Evolutionary conservation across 495 filamentous ascomycete genomes (phyloP).

Genomic region (Pseudevernia furfuracea): DNA sequence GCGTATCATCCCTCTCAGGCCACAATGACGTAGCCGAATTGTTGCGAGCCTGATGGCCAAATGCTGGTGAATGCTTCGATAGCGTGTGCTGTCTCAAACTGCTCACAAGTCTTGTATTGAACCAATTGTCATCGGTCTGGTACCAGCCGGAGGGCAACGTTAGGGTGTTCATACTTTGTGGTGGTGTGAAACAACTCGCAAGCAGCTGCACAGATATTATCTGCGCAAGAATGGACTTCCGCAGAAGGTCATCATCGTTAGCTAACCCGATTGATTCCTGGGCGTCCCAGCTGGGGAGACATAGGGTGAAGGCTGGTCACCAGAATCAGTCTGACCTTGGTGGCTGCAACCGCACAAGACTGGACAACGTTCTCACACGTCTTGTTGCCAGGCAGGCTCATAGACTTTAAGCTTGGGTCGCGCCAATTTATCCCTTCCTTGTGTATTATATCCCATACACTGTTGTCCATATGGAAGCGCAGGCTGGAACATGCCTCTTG

Average conservation of each 20-base stretch:
- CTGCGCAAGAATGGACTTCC: background rate
- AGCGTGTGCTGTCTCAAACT: constrained; percentile 30
- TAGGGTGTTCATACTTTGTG: constrained; percentile 14
- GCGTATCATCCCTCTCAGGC: constrained; percentile 8
- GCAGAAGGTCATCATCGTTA: background rate
- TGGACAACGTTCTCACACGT: constrained; percentile 8
- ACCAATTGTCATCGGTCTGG: background rate
- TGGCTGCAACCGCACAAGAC: background rate
- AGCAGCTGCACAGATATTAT: constrained; percentile 29
- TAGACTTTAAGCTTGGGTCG: constrained; percentile 7
- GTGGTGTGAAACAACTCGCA: constrained; percentile 28
- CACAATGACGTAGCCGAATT: constrained; percentile 24
- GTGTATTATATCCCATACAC: constrained; percentile 12
- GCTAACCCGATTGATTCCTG: background rate
- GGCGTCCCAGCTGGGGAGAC: constrained; percentile 5
- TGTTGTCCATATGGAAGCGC: background rate
- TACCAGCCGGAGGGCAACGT: constrained; percentile 6
- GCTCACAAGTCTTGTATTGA: constrained; percentile 27
- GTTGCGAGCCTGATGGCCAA: constrained; percentile 30
- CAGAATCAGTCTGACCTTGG: background rate
- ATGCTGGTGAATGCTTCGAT: constrained; percentile 28
- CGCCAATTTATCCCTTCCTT: constrained; percentile 12
- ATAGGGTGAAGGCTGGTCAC: background rate
- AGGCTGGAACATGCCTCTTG: background rate
- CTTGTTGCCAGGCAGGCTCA: constrained; percentile 4